A percentile compares a stretch with the other conserved stretches of the same genome.
Conservation (phyloP, 106 monocot genomes). For the Acorus gramineus region DNA sequence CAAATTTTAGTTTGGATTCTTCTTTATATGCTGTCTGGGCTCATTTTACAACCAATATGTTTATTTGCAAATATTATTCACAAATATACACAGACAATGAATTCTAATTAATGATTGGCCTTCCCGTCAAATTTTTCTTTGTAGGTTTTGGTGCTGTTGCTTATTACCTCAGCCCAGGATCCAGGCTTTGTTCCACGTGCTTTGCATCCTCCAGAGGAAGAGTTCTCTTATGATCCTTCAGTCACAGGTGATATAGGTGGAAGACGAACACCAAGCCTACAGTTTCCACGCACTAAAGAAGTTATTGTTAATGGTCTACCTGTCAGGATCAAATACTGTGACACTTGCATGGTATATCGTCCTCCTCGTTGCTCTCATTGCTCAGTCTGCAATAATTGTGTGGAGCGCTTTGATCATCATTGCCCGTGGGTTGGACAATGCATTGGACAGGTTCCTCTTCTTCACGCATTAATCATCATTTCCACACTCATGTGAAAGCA, state of each 20-base stretch:
- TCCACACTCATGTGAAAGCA: too few relatives aligned
- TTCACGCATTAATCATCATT: too few relatives aligned
- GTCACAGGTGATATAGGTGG: constrained; percentile 9
- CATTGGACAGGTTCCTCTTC: constrained; percentile 13
- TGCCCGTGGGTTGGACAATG: constrained; percentile 25
- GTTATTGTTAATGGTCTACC: constrained; percentile 7
- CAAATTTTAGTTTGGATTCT: too few relatives aligned
- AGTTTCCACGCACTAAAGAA: constrained; percentile 17
- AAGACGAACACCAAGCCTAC: constrained; percentile 6
- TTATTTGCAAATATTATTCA: too few relatives aligned
- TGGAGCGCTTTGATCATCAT: constrained; percentile 23
- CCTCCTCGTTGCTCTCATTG: constrained; percentile 26
- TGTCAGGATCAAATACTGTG: constrained; percentile 21
- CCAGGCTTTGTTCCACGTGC: constrained; percentile 17
- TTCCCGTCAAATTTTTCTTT: too few relatives aligned
- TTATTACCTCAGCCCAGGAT: constrained; percentile 15
- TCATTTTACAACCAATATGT: too few relatives aligned
- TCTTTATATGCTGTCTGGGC: too few relatives aligned
- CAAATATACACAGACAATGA: too few relatives aligned
- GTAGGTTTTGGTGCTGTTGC: constrained; percentile 13
- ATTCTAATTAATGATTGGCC: too few relatives aligned
- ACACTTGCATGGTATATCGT: constrained; percentile 21
- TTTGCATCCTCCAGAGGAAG: constrained; percentile 14
- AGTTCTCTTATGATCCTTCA: constrained; percentile 6
- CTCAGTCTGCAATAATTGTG: constrained; percentile 22